A percentile compares a stretch with the other conserved stretches of the same genome.
Evolutionary conservation across 805 yeast species (phyloP).

Genomic region (Spathaspora sp.): DNA sequence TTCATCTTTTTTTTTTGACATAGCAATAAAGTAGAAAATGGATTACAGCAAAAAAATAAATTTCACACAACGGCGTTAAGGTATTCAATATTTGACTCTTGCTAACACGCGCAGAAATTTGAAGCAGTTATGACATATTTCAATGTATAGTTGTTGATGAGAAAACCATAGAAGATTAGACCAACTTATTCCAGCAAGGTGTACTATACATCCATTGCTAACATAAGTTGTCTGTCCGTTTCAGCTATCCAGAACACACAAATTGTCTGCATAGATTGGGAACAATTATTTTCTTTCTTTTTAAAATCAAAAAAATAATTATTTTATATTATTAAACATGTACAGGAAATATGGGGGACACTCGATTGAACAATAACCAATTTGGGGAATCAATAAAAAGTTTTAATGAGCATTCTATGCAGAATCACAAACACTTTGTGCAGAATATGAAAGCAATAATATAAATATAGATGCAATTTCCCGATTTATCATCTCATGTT

Average conservation of each 20-base stretch:
- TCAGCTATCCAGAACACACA: not conserved
- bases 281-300: not conserved
- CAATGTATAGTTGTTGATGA: too few relatives aligned
- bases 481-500: not conserved
- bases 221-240: not conserved
- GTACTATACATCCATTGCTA: not conserved
- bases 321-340: not conserved
- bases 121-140: too few relatives aligned
- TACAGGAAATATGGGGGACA: slow-evolving; percentile 2
- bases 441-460: not conserved
- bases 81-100: not conserved
- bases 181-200: not conserved
- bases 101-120: too few relatives aligned
- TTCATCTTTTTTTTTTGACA: not conserved
- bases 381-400: not conserved
- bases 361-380: not conserved
- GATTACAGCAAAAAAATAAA: not conserved
- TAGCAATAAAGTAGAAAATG: not conserved
- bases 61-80: not conserved
- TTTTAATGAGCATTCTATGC: not conserved
- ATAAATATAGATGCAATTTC: not conserved
- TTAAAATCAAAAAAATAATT: not conserved
- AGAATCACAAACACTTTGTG: not conserved
- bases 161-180: not conserved
- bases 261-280: not conserved